These are phyloP conservation scores for Pythium biforme DNA, from an alignment of 352 stramenopile genomes.

Conservation along the genomic window DNA sequence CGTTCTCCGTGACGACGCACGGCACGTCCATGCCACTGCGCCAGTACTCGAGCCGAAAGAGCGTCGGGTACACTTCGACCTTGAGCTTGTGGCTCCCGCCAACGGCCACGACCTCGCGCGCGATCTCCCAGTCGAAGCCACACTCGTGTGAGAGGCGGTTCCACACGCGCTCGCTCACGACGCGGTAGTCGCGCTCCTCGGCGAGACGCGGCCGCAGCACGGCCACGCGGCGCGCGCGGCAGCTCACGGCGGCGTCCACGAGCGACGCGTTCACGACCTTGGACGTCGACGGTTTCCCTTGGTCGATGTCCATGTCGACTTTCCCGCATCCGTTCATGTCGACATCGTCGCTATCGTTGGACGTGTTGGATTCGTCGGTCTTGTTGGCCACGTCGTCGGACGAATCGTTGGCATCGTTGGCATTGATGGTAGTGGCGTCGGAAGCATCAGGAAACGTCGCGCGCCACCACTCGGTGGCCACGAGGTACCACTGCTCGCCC, in stretches of 20 bases:
- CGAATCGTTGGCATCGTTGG: slow-evolving; percentile 22
- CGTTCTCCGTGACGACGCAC: slow-evolving; percentile 30
- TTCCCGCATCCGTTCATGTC: slow-evolving; percentile 25
- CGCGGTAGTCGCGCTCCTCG: slow-evolving; percentile 59
- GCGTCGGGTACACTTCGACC: slow-evolving; percentile 69
- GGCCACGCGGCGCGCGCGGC: slow-evolving; percentile 35
- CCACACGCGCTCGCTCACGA: slow-evolving; percentile 75
- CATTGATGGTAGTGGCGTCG: background rate
- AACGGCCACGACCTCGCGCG: slow-evolving; percentile 50
- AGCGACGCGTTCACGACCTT: slow-evolving; percentile 48
- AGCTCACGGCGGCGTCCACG: slow-evolving; percentile 50
- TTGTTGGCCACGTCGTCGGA: slow-evolving; percentile 9
- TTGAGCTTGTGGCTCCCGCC: slow-evolving; percentile 37
- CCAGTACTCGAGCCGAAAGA: slow-evolving; percentile 58
- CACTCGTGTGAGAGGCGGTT: slow-evolving; percentile 59
- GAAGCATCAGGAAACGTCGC: slow-evolving; percentile 32
- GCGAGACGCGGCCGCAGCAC: slow-evolving; percentile 62
- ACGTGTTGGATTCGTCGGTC: slow-evolving; percentile 19
- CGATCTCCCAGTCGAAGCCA: slow-evolving; percentile 72
- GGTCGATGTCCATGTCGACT: slow-evolving; percentile 11
- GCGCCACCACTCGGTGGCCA: slow-evolving; percentile 55
- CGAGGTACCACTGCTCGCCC: slow-evolving; percentile 66
- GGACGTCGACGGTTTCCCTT: background rate
- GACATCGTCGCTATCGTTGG: slow-evolving; percentile 29
- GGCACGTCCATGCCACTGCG: slow-evolving; percentile 33